Conservation (phyloP, 1,284 basidiomycete genomes). For the Cutaneotrichosporon sp. region DNA sequence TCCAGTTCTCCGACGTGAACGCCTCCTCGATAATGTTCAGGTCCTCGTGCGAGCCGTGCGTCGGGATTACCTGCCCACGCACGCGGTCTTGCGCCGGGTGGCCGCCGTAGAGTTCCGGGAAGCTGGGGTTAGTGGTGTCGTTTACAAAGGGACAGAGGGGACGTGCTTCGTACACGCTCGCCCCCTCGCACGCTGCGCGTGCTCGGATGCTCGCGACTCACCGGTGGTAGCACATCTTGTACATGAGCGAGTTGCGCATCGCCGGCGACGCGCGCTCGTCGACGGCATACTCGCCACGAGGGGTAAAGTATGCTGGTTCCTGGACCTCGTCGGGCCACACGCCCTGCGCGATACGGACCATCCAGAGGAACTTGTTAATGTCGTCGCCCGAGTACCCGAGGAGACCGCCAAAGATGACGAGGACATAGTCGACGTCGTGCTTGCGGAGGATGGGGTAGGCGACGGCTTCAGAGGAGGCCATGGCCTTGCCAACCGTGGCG, state of each 20-base stretch:
- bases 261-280: slow-evolving; percentile 78
- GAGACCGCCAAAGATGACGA: slow-evolving; percentile 95
- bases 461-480: slow-evolving; percentile 89
- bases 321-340: slow-evolving; percentile 98
- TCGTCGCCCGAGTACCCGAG: slow-evolving; percentile 98
- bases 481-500: slow-evolving; percentile 94
- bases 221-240: slow-evolving; percentile 96
- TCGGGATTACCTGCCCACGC: slow-evolving; percentile 70
- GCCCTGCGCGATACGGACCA: slow-evolving; percentile 95
- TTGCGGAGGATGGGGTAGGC: slow-evolving; percentile 94
- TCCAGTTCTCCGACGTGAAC: slow-evolving; percentile 97
- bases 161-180: too few species aligned
- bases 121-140: slow-evolving; percentile 52
- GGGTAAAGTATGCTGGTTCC: slow-evolving; percentile 89
- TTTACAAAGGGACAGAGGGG: too few species aligned
- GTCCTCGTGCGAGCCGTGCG: slow-evolving; percentile 59
- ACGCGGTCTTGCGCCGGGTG: slow-evolving; percentile 72
- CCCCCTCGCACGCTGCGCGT: too few species aligned
- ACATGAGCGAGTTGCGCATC: slow-evolving; percentile 98
- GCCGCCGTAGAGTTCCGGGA: slow-evolving; percentile 79
- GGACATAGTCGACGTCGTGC: slow-evolving; percentile 97
- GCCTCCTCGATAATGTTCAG: slow-evolving; percentile 87
- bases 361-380: slow-evolving; percentile 99
- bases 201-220: too few species aligned
- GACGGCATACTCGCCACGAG: slow-evolving; percentile 87